Conservation (phyloP, 2,329 filamentous ascomycete species). For the Phyllosticta capitalensis region DNA sequence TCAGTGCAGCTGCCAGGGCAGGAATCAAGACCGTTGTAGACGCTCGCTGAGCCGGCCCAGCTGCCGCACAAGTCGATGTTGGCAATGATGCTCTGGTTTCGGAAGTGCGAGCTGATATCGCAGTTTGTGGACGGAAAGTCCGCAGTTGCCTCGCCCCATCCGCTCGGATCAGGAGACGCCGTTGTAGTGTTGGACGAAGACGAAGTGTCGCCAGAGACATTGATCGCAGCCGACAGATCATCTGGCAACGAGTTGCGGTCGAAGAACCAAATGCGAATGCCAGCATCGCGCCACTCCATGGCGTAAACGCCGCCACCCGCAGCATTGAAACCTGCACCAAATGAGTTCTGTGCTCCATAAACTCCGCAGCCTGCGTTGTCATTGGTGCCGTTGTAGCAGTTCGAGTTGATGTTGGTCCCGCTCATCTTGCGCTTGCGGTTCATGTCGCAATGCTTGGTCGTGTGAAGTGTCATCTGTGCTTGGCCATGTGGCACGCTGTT, state of each 20-base stretch:
- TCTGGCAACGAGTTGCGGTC: slow-evolving; percentile 33
- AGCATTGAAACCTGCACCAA: slow-evolving; percentile 23
- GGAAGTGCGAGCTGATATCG: slow-evolving; percentile 7
- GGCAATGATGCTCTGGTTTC: slow-evolving; percentile 10
- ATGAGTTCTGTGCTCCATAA: slow-evolving; percentile 12
- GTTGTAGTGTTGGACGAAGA: slow-evolving; percentile 3
- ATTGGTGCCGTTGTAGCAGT: slow-evolving; percentile 23
- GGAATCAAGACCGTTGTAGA: slow-evolving; percentile 2
- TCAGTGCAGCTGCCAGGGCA: slow-evolving; percentile 25
- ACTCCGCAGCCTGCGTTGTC: slow-evolving; percentile 15
- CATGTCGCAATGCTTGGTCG: slow-evolving; percentile 4
- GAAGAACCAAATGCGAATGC: slow-evolving; percentile 46
- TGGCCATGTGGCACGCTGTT: slow-evolving; percentile 19
- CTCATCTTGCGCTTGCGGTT: slow-evolving; percentile 11
- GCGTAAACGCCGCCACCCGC: slow-evolving; percentile 41
- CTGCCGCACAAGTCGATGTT: slow-evolving; percentile 9
- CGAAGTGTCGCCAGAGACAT: neutral
- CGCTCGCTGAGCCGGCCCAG: slow-evolving; percentile 4
- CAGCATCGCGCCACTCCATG: slow-evolving; percentile 37
- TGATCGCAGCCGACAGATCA: slow-evolving; percentile 27
- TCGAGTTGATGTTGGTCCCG: slow-evolving; percentile 14
- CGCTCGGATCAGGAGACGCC: slow-evolving; percentile 34
- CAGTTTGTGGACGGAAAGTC: slow-evolving; percentile 11
- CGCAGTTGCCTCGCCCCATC: slow-evolving; percentile 29
- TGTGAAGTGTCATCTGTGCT: slow-evolving; percentile 14